phyloP scores from a whole-genome alignment of 1,139 yeast genomes.

The Saccharomyces hybrid region DNA sequence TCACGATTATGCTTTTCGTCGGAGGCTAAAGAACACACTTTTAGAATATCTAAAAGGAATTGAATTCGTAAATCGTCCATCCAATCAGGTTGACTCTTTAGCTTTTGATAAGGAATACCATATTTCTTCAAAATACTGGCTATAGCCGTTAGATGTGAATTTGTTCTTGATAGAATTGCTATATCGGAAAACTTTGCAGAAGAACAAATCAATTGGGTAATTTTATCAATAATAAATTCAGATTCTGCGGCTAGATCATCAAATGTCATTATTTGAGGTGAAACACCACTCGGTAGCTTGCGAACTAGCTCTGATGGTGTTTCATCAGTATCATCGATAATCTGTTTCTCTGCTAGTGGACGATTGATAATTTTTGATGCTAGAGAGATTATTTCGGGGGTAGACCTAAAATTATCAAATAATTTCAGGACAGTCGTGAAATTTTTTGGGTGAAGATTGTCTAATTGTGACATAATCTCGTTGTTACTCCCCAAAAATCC shows the following conservation, averaged over 20 bases:
- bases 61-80: slow-evolving; percentile 38
- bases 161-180: slow-evolving; percentile 47
- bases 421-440: slow-evolving; percentile 32
- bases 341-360: background rate
- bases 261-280: slow-evolving; percentile 13
- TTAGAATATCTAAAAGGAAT: slow-evolving; percentile 44
- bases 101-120: slow-evolving; percentile 39
- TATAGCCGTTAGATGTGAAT: slow-evolving; percentile 43
- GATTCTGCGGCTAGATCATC: slow-evolving; percentile 17
- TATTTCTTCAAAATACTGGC: slow-evolving; percentile 36
- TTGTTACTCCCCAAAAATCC: slow-evolving; percentile 50
- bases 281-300: slow-evolving; percentile 30
- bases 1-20: slow-evolving; percentile 8
- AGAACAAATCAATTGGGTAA: slow-evolving; percentile 19
- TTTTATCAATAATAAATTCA: slow-evolving; percentile 19
- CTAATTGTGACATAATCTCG: slow-evolving; percentile 26
- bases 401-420: slow-evolving; percentile 48
- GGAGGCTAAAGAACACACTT: slow-evolving; percentile 25
- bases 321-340: slow-evolving; percentile 6
- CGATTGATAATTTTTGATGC: slow-evolving; percentile 27
- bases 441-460: slow-evolving; percentile 14
- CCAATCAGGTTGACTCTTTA: slow-evolving; percentile 49
- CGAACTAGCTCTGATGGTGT: slow-evolving; percentile 12
- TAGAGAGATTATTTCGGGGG: slow-evolving; percentile 45
- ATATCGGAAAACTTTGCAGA: slow-evolving; percentile 38